Conservation (phyloP, 805 yeast genomes). For the Jamesozyma piceae region DNA sequence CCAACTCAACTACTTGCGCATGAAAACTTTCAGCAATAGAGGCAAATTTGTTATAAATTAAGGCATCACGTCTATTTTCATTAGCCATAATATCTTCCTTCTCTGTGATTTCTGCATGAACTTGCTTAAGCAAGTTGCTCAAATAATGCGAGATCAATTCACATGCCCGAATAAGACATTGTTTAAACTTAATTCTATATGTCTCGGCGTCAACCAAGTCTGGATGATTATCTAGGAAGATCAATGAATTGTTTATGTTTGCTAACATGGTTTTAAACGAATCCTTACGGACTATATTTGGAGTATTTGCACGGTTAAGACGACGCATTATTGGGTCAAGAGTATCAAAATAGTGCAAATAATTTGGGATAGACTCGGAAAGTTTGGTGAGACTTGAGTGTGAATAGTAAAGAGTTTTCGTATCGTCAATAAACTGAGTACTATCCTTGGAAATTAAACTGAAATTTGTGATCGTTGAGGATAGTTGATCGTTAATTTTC, state of each 20-base stretch:
- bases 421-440: conserved; percentile 35
- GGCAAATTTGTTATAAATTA: conserved; percentile 57
- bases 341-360: conserved; percentile 56
- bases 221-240: conserved; percentile 44
- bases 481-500: conserved; percentile 25
- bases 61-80: conserved; percentile 43
- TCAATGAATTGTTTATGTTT: conserved; percentile 58
- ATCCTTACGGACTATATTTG: conserved; percentile 47
- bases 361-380: conserved; percentile 49
- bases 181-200: conserved; percentile 65
- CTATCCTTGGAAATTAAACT: conserved; percentile 26
- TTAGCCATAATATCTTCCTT: conserved; percentile 21
- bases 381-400: conserved; percentile 41
- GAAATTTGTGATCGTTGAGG: conserved; percentile 28
- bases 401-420: conserved; percentile 37
- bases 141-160: conserved; percentile 65
- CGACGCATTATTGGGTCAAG: conserved; percentile 61
- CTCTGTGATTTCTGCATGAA: conserved; percentile 24
- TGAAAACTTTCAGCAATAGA: conserved; percentile 34
- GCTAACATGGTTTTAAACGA: conserved; percentile 45
- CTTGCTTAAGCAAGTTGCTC: conserved; percentile 32
- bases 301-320: conserved; percentile 61
- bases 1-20: conserved; percentile 31
- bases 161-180: conserved; percentile 73
- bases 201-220: conserved; percentile 63